Percentiles rank a stretch among this genome's conserved stretches.
These are phyloP conservation scores for Aspergillus sp. DNA, from an alignment of 2,329 filamentous ascomycete species.

Conservation along the genomic window DNA sequence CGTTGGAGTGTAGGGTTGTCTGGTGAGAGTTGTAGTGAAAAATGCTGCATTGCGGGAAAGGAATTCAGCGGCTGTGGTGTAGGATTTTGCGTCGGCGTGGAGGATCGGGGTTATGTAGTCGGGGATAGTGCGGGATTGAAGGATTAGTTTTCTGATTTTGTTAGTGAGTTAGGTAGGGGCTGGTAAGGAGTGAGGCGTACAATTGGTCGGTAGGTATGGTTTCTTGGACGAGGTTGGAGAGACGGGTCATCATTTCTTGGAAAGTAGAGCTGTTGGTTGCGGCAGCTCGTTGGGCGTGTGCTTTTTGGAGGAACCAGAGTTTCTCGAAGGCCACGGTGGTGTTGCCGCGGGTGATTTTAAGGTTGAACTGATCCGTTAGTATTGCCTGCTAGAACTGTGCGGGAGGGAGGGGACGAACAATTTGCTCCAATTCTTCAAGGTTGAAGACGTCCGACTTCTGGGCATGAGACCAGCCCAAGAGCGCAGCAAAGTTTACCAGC, in stretches of 20 bases:
- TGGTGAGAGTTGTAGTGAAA: slow-evolving; percentile 40
- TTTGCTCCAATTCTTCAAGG: slow-evolving; percentile 62
- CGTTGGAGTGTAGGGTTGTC: slow-evolving; percentile 18
- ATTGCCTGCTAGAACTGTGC: neutral
- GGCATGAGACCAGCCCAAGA: slow-evolving; percentile 75
- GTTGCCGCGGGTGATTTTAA: slow-evolving; percentile 88
- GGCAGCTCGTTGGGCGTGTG: slow-evolving; percentile 52
- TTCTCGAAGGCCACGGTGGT: slow-evolving; percentile 76
- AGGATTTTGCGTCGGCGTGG: slow-evolving; percentile 50
- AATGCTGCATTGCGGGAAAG: slow-evolving; percentile 52
- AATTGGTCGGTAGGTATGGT: slow-evolving; percentile 18
- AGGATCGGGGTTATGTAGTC: slow-evolving; percentile 48
- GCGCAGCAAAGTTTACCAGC: slow-evolving; percentile 72
- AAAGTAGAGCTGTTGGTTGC: slow-evolving; percentile 38
- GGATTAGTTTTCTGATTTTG: slow-evolving; percentile 19
- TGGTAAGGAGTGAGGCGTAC: slow-evolving; percentile 13
- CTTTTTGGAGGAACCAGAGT: slow-evolving; percentile 69
- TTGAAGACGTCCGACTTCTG: slow-evolving; percentile 63
- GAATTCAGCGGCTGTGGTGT: slow-evolving; percentile 51
- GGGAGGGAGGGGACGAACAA: slow-evolving; percentile 42
- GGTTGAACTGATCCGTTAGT: slow-evolving; percentile 55
- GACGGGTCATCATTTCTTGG: slow-evolving; percentile 33
- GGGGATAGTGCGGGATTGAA: slow-evolving; percentile 30
- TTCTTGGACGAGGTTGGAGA: slow-evolving; percentile 22
- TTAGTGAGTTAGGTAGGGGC: neutral